Conservation (phyloP, 2,329 filamentous ascomycete species). For the Dactylellina haptotyla region DNA sequence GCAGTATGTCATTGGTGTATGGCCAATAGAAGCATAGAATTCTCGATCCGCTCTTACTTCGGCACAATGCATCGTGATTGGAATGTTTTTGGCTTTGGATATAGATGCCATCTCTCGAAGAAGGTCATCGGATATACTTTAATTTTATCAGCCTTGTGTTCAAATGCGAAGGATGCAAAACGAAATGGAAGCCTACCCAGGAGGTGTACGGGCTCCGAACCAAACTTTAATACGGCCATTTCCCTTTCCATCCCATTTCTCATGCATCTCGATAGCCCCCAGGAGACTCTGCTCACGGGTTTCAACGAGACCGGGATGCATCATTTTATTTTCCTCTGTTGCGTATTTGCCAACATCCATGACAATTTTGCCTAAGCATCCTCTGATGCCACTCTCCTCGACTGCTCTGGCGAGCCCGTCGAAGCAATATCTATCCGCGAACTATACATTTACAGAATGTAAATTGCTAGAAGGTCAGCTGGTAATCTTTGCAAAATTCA, state of each 20-base stretch:
- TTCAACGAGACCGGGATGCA: constrained; percentile 63
- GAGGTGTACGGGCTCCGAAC: constrained; percentile 61
- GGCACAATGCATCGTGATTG: constrained; percentile 62
- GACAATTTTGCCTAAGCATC: constrained; percentile 64
- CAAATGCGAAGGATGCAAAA: not conserved
- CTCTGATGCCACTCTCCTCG: constrained; percentile 63
- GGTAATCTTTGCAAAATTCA: not conserved
- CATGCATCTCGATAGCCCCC: constrained; percentile 60
- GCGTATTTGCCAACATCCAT: constrained; percentile 64
- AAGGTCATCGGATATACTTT: constrained; percentile 59
- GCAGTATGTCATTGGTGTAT: constrained; percentile 64
- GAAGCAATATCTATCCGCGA: constrained; percentile 65
- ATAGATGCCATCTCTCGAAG: constrained; percentile 60
- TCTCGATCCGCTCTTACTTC: constrained; percentile 60
- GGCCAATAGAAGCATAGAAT: constrained; percentile 59
- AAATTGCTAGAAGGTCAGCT: constrained; percentile 50
- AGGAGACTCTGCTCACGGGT: constrained; percentile 60
- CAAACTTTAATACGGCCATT: constrained; percentile 61
- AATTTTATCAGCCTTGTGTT: not conserved
- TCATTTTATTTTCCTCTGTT: constrained; percentile 62
- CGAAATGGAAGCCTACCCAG: constrained; percentile 58
- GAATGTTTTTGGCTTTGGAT: constrained; percentile 59
- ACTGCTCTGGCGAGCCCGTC: constrained; percentile 64
- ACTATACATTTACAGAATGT: constrained; percentile 58
- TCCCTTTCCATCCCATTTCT: constrained; percentile 60